These are phyloP conservation scores for Aegilops speltoides DNA, from an alignment of 176 grass and related monocot species.

Conservation along the genomic window DNA sequence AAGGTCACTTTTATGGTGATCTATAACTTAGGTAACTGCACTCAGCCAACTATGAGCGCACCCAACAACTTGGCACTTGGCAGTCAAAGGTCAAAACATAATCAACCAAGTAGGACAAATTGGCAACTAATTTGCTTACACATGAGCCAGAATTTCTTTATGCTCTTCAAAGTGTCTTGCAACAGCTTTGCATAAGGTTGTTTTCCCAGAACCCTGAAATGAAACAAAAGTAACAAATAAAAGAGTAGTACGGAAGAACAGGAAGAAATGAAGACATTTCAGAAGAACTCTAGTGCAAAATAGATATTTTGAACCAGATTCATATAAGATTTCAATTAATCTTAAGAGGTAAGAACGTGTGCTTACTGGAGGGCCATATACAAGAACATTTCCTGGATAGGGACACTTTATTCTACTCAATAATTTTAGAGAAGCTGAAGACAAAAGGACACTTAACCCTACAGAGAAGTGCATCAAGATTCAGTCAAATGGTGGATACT, in stretches of 20 bases:
- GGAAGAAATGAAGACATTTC: not conserved
- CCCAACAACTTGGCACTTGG: not conserved
- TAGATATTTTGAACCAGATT: not conserved
- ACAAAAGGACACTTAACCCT: constrained; percentile 49
- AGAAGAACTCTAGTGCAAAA: not conserved
- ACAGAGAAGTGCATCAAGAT: constrained; percentile 21
- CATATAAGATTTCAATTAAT: constrained; percentile 10
- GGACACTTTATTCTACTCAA: constrained; percentile 49
- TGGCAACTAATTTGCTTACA: constrained; percentile 47
- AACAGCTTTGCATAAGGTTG: constrained; percentile 68
- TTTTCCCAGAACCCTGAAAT: constrained; percentile 89
- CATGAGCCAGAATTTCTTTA: constrained; percentile 72
- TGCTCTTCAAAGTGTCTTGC: constrained; percentile 77
- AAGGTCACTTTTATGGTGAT: not conserved
- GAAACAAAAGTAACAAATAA: constrained; percentile 20
- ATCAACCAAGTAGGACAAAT: constrained; percentile 1
- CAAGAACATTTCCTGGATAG: constrained; percentile 73
- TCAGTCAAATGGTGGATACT: constrained; percentile 5
- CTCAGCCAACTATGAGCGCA: not conserved
- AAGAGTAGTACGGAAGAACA: not conserved
- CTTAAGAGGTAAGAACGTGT: constrained; percentile 23
- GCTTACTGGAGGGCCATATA: constrained; percentile 84
- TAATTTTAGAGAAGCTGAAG: constrained; percentile 50
- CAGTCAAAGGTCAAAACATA: constrained; percentile 2
- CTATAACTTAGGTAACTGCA: not conserved